phyloP scores from a whole-genome alignment of 2,329 filamentous ascomycete genomes.

The Nemania abortiva region DNA sequence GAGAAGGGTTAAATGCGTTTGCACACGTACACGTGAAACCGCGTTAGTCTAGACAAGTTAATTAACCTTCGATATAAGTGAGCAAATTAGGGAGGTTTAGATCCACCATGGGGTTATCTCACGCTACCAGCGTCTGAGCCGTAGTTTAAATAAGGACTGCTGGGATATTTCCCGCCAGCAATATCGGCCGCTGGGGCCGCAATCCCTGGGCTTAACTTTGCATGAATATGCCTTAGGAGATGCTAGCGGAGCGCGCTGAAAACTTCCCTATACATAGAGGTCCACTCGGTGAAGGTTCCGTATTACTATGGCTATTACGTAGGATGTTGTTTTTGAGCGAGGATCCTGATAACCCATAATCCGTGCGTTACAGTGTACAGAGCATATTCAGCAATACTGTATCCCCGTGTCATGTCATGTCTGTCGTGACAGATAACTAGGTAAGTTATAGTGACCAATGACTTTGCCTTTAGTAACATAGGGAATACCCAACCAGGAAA shows the following conservation, averaged over 20 bases:
- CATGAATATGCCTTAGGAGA: not conserved
- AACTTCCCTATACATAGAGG: not conserved
- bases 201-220: conserved; percentile 15
- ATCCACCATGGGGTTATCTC: not conserved
- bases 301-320: not conserved
- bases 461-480: conserved; percentile 25
- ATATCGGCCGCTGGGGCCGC: not conserved
- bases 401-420: not conserved
- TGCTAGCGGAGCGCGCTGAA: conserved; percentile 13
- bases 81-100: not conserved
- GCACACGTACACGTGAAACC: too few species aligned
- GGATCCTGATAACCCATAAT: not conserved
- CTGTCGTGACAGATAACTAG: not conserved
- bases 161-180: not conserved
- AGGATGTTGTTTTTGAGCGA: not conserved
- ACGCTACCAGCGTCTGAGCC: not conserved
- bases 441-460: conserved; percentile 13
- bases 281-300: not conserved
- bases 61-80: too few species aligned
- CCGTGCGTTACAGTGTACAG: not conserved
- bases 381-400: not conserved
- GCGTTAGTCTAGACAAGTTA: too few species aligned
- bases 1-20: too few species aligned
- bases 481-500: conserved; percentile 35
- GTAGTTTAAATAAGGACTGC: conserved; percentile 7